Evolutionary conservation across 140 eudicot genomes (phyloP).

Genomic region (Stevia rebaudiana): DNA sequence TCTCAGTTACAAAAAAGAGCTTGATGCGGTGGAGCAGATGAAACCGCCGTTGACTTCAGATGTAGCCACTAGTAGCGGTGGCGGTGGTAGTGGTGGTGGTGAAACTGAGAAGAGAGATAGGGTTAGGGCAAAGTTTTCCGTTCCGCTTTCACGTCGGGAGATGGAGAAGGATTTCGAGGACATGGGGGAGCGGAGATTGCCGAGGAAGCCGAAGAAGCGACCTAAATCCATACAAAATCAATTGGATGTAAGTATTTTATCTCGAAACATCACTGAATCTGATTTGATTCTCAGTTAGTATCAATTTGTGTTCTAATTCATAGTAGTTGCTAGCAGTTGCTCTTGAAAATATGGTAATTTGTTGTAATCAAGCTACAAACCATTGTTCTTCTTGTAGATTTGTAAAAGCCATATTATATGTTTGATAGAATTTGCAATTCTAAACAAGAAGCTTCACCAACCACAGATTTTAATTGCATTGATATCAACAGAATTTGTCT

Average conservation of each 20-base stretch:
- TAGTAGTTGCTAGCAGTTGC: neutral
- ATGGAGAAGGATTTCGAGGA: slow-evolving; percentile 74
- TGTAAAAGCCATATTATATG: no score
- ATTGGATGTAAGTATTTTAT: slow-evolving; percentile 67
- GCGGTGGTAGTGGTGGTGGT: slow-evolving; percentile 11
- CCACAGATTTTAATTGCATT: no score
- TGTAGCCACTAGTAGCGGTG: slow-evolving; percentile 11
- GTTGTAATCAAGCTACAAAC: neutral
- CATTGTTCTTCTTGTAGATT: neutral
- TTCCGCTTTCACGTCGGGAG: slow-evolving; percentile 53
- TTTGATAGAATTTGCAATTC: no score
- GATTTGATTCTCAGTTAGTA: slow-evolving; percentile 9
- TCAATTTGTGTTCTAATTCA: neutral
- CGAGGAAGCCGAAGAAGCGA: slow-evolving; percentile 65
- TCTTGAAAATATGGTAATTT: neutral
- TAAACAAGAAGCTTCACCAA: no score
- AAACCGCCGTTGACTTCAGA: slow-evolving; percentile 3
- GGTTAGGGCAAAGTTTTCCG: slow-evolving; percentile 46
- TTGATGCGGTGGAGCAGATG: slow-evolving; percentile 8
- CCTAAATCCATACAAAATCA: slow-evolving; percentile 51
- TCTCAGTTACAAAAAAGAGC: slow-evolving; percentile 42
- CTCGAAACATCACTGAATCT: neutral
- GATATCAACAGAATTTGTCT: no score
- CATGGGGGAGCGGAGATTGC: slow-evolving; percentile 46
- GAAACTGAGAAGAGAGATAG: slow-evolving; percentile 25